These are phyloP conservation scores for Collybiopsis luxurians DNA, from an alignment of 768 basidiomycete genomes.

Conservation along the genomic window DNA sequence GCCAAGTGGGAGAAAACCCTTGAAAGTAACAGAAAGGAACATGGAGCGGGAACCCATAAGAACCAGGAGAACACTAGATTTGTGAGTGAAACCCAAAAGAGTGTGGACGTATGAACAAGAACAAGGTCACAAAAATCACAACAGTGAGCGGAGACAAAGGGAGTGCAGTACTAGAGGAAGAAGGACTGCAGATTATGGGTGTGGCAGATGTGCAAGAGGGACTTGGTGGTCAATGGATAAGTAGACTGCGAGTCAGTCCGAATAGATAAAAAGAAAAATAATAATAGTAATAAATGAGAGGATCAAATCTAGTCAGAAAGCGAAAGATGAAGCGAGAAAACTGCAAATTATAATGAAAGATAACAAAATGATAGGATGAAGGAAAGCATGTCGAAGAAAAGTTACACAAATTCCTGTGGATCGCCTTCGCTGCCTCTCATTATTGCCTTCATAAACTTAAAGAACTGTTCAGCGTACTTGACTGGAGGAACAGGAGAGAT, in stretches of 20 bases:
- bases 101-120: too few species aligned
- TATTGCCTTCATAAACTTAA: conserved; percentile 78
- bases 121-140: too few species aligned
- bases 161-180: not conserved
- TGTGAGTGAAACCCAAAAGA: too few species aligned
- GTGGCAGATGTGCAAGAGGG: not conserved
- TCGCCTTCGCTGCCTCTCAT: conserved; percentile 81
- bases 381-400: not conserved
- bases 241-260: not conserved
- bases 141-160: not conserved
- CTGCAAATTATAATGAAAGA: not conserved
- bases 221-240: not conserved
- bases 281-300: not conserved
- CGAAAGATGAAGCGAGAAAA: not conserved
- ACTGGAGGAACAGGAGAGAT: conserved; percentile 89
- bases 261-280: not conserved
- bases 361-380: not conserved
- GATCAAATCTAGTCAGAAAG: not conserved
- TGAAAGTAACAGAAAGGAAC: not conserved
- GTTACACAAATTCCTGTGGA: conserved; percentile 17
- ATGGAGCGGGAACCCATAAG: not conserved
- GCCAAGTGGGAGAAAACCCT: too few species aligned
- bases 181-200: not conserved
- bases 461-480: conserved; percentile 90
- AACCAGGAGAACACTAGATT: not conserved